Evolutionary conservation across 2,329 filamentous ascomycete species (phyloP), one percentile per base, ranked within the genome.

Genomic region (Monosporascus sp.): DNA sequence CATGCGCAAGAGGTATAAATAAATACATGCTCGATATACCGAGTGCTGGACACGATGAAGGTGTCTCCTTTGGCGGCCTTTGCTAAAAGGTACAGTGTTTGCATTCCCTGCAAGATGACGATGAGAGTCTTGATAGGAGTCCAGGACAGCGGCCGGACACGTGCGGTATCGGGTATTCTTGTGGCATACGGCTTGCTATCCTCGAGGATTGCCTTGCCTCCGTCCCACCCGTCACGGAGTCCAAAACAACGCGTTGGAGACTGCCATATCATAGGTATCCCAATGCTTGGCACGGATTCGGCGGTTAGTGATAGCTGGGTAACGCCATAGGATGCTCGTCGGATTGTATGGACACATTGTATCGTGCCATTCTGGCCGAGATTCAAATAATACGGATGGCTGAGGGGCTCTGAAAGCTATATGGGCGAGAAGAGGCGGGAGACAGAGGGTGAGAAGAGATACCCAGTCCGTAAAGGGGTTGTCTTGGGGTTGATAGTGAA

Each of bases 171-270:
- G 14, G 56, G 58, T 19, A 52, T 14, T 22, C 37, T 49, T 14
- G 52, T 58, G 20, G 45, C 48, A 34, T 52, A 56, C 3, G 37
- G 37, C 34, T 50, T 34, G 37, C 56, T 59, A 16, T 11, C 49
- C 14, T 22, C 14, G 47, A 57, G 53, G 50, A 63, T 58, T 7
- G 53, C 52, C 53, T 68, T 63, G 11, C 51, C 53, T 19, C 66
- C 67, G 55, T 68, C 58, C 68, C 67, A 71, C 3, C 63, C 58
- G 1, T 60, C 48, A 8, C 43, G 44, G 44, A 0, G 59, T 63
- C 66, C 66, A 69, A 51, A 70, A 67, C 16, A 64, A 50, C 3
- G 62, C 59, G 51, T 69, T 67, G 37, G 49, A 61, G 6, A 66
- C 61, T 14, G 60, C 63, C 52, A 69, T 56, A 27, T 68, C 59